Evolutionary conservation across 139 green algal species (phyloP).

Genomic region (Micromonas pusilla): DNA sequence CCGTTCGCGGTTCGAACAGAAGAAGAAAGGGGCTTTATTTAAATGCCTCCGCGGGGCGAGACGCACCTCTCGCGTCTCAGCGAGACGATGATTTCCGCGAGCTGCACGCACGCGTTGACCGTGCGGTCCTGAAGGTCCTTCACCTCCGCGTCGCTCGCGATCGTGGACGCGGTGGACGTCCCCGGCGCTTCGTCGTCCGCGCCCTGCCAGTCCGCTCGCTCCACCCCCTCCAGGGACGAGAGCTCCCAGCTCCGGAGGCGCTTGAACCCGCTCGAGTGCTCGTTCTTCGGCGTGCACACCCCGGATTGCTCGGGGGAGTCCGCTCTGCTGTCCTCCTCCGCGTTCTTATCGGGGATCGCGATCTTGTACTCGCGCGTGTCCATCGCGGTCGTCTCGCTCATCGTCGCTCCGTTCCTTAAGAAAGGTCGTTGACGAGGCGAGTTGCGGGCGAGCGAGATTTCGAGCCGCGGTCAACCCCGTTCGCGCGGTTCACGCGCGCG

Average conservation of each 20-base stretch:
- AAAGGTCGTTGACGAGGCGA: background rate
- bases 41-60: background rate
- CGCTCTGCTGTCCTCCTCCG: background rate
- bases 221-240: background rate
- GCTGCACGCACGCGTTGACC: background rate
- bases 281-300: background rate
- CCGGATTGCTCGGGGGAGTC: background rate
- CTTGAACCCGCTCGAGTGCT: background rate
- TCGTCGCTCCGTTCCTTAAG: background rate
- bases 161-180: background rate
- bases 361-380: background rate
- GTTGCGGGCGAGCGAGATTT: no score
- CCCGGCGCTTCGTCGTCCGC: background rate
- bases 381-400: background rate
- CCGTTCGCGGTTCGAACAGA: no score
- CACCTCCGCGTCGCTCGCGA: background rate
- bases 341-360: background rate
- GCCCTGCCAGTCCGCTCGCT: background rate
- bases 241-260: background rate
- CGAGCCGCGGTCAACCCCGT: no score
- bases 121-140: background rate
- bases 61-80: background rate
- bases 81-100: background rate
- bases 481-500: no score
- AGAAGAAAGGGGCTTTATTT: no score